Percentiles rank a stretch among this genome's conserved stretches.
These are phyloP conservation scores for Tilletia indica DNA, from an alignment of 1,284 basidiomycete species.

Conservation along the genomic window DNA sequence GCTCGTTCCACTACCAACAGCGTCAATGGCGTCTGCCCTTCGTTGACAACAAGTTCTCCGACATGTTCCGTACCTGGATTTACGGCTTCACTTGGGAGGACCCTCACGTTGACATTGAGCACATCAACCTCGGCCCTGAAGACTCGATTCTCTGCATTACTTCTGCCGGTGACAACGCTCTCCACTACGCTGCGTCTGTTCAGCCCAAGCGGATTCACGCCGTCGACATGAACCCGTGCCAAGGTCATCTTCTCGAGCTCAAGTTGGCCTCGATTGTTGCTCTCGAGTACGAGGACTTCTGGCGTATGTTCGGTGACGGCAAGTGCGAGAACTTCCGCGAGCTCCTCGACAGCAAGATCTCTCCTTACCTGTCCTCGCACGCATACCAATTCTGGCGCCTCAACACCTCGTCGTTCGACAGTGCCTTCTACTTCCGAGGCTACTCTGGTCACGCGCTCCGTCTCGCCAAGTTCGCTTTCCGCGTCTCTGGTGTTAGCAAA, in stretches of 20 bases:
- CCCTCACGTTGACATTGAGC: conserved; percentile 72
- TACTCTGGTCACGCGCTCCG: conserved; percentile 67
- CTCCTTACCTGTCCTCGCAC: conserved; percentile 71
- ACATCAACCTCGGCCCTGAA: conserved; percentile 65
- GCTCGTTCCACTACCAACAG: conserved; percentile 74
- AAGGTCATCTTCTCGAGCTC: conserved; percentile 76
- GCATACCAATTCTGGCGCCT: conserved; percentile 77
- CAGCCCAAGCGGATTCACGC: conserved; percentile 67
- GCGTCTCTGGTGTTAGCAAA: conserved; percentile 64
- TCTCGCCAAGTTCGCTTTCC: conserved; percentile 67
- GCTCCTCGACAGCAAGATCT: conserved; percentile 68
- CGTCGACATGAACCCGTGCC: conserved; percentile 69
- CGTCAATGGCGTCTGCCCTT: conserved; percentile 68
- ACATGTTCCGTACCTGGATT: conserved; percentile 73
- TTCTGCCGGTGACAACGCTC: conserved; percentile 75
- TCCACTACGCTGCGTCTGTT: conserved; percentile 74
- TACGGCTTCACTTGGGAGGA: conserved; percentile 79
- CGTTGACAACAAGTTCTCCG: conserved; percentile 70
- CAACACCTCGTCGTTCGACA: conserved; percentile 67
- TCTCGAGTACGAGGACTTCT: conserved; percentile 70
- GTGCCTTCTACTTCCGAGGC: conserved; percentile 71
- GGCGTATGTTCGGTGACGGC: conserved; percentile 71
- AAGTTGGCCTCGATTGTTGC: conserved; percentile 71
- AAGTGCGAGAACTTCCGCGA: conserved; percentile 66
- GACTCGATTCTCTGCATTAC: conserved; percentile 76